phyloP scores from a whole-genome alignment of 2,329 filamentous ascomycete species.

The Bipolaris gigantea region DNA sequence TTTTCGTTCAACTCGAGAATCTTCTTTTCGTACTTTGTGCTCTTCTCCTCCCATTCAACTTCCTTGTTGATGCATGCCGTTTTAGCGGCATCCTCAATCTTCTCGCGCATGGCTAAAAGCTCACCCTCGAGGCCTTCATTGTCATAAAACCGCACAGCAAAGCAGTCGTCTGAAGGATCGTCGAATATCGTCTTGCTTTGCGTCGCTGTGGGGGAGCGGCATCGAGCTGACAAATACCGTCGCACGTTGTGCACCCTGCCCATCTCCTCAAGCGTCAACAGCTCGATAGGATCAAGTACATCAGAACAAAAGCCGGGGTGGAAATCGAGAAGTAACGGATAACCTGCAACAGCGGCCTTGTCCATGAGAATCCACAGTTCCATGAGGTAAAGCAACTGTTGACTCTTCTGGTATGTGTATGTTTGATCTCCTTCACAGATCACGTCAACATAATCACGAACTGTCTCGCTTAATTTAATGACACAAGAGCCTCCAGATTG shows the following conservation, averaged over 20 bases:
- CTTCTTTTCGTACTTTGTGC: slow-evolving; percentile 11
- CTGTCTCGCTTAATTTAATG: slow-evolving; percentile 49
- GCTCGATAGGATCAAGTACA: slow-evolving; percentile 58
- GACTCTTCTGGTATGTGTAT: slow-evolving; percentile 54
- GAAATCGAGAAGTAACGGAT: slow-evolving; percentile 55
- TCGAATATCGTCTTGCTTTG: slow-evolving; percentile 52
- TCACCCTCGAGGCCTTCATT: slow-evolving; percentile 21
- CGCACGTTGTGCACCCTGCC: slow-evolving; percentile 55
- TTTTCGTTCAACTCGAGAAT: slow-evolving; percentile 31
- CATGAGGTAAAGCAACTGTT: slow-evolving; percentile 57
- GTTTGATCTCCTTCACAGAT: slow-evolving; percentile 29
- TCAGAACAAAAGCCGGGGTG: slow-evolving; percentile 55
- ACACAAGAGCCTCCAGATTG: not conserved
- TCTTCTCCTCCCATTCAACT: slow-evolving; percentile 43
- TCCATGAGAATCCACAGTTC: slow-evolving; percentile 64
- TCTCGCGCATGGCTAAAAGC: slow-evolving; percentile 35
- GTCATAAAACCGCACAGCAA: slow-evolving; percentile 54
- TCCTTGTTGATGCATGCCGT: slow-evolving; percentile 41
- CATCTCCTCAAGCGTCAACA: slow-evolving; percentile 55
- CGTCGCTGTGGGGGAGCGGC: slow-evolving; percentile 12
- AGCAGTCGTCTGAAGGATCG: slow-evolving; percentile 47
- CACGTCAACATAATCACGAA: slow-evolving; percentile 11
- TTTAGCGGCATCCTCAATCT: slow-evolving; percentile 43
- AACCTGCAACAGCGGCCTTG: slow-evolving; percentile 45
- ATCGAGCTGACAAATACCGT: slow-evolving; percentile 50